phyloP scores from a whole-genome alignment of 2,329 filamentous ascomycete genomes.

The Tolypocladium ophioglossoides region DNA sequence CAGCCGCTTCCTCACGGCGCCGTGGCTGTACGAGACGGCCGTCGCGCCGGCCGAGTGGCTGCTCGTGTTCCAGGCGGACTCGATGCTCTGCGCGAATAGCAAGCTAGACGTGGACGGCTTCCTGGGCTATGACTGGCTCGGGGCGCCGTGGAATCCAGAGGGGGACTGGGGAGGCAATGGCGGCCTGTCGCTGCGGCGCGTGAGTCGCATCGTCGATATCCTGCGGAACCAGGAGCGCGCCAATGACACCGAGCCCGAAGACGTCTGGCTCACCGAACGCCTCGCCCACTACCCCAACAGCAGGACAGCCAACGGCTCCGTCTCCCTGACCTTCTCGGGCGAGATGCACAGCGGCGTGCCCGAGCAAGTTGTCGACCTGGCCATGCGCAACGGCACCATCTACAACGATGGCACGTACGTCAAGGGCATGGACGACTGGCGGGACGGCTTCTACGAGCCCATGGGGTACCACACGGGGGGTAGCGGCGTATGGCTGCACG shows the following conservation, averaged over 20 bases:
- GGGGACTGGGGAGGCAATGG: conserved; percentile 39
- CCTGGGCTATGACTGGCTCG: conserved; percentile 42
- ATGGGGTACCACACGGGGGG: conserved; percentile 49
- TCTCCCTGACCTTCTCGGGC: conserved; percentile 37
- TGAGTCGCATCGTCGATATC: conserved; percentile 41
- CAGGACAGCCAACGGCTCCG: conserved; percentile 40
- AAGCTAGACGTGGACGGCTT: conserved; percentile 35
- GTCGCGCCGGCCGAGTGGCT: conserved; percentile 41
- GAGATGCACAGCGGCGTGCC: conserved; percentile 31
- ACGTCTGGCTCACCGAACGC: conserved; percentile 44
- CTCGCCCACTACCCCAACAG: conserved; percentile 37
- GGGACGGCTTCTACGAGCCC: conserved; percentile 42
- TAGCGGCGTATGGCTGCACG: conserved; percentile 33
- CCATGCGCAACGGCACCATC: conserved; percentile 15
- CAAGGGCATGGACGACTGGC: conserved; percentile 36
- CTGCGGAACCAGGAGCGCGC: conserved; percentile 35
- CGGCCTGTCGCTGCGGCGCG: conserved; percentile 40
- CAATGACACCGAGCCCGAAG: conserved; percentile 37
- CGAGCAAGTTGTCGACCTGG: conserved; percentile 8
- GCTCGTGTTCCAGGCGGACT: conserved; percentile 44
- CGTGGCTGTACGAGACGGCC: conserved; percentile 40
- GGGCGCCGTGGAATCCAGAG: conserved; percentile 35
- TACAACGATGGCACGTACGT: conserved; percentile 13
- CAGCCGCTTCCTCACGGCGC: conserved; percentile 38
- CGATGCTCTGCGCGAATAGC: conserved; percentile 44